Evolutionary conservation across 345 rosid genomes (phyloP).

Genomic region (Eucalyptus cloeziana): DNA sequence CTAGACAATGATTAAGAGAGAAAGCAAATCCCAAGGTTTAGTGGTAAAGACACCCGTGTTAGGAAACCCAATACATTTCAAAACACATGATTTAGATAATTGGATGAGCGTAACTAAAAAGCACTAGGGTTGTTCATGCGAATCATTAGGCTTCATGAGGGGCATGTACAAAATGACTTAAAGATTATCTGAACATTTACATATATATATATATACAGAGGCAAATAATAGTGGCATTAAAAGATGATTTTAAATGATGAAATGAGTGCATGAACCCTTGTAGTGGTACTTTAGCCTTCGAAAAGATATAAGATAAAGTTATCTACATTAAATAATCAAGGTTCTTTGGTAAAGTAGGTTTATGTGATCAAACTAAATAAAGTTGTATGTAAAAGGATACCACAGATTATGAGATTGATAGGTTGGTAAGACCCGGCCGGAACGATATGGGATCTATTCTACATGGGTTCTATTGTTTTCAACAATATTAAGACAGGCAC

Average conservation of each 20-base stretch:
- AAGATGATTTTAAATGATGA: not conserved
- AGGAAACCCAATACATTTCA: not conserved
- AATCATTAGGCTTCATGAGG: constrained; percentile 17
- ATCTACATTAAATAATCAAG: not conserved
- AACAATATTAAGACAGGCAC: not conserved
- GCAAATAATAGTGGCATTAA: not conserved
- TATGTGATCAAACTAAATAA: not conserved
- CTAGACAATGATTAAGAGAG: not conserved
- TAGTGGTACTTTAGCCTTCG: not conserved
- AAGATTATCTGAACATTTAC: not conserved
- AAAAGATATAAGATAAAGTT: not conserved
- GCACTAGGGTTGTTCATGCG: not conserved
- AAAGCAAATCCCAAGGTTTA: not conserved
- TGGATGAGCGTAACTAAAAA: constrained; percentile 3
- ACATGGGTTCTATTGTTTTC: not conserved
- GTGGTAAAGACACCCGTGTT: not conserved
- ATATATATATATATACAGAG: not conserved
- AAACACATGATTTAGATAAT: constrained; percentile 3
- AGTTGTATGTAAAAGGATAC: not conserved
- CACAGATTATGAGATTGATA: not conserved
- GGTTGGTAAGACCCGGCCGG: not conserved
- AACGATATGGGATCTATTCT: not conserved
- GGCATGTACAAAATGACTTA: not conserved
- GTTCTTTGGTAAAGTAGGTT: not conserved
- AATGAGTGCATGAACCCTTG: not conserved